Conservation (phyloP, 2,329 filamentous ascomycete genomes). For the Aurifilum marmelostoma region DNA sequence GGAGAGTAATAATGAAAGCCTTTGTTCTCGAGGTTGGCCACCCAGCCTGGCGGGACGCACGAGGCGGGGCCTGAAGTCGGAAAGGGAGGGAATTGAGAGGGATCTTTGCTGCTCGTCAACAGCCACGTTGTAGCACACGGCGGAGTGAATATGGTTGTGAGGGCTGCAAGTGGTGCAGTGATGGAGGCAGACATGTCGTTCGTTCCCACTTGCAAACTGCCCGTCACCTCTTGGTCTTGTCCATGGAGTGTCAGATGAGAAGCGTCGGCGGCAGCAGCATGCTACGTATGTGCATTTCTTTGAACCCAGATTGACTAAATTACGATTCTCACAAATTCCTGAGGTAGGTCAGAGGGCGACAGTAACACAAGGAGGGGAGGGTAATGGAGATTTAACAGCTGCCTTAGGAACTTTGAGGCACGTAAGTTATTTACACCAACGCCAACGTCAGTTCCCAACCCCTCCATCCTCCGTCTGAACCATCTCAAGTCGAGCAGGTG, state of each 20-base stretch:
- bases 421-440: neutral
- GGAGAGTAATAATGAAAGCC: constrained; percentile 47
- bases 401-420: neutral
- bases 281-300: neutral
- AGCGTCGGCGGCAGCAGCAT: neutral
- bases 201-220: neutral
- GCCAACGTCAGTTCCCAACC: neutral
- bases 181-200: constrained; percentile 21
- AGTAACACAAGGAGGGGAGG: too few relatives aligned
- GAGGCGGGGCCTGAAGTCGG: constrained; percentile 38
- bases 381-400: neutral
- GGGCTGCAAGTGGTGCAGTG: constrained; percentile 40
- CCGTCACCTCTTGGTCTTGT: neutral
- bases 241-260: neutral
- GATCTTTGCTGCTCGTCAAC: constrained; percentile 42
- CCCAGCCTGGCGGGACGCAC: constrained; percentile 44
- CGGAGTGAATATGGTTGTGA: constrained; percentile 47
- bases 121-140: constrained; percentile 46
- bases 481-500: neutral
- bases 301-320: too few relatives aligned
- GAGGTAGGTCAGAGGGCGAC: neutral
- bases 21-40: constrained; percentile 38
- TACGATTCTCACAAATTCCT: neutral
- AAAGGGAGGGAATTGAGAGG: constrained; percentile 44
- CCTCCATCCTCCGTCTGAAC: neutral